Evolutionary conservation across 768 basidiomycete species (phyloP).

Genomic region (Tephrocybe rancida): DNA sequence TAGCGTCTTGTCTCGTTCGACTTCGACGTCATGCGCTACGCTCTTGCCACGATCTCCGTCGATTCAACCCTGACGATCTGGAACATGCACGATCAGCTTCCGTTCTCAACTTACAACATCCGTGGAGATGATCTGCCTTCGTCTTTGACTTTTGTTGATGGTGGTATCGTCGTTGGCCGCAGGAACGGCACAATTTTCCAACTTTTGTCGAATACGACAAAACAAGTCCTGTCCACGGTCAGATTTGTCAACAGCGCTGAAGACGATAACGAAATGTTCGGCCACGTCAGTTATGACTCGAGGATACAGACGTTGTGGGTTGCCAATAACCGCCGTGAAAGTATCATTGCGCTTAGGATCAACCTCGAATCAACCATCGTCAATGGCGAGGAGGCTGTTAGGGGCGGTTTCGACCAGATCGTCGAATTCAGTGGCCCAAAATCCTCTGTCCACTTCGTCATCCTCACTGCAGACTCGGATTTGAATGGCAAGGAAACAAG

Average conservation of each 20-base stretch:
- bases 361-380: constrained; percentile 64
- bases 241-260: constrained; percentile 71
- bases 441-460: constrained; percentile 87
- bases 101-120: constrained; percentile 77
- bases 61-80: constrained; percentile 83
- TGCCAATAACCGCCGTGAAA: constrained; percentile 83
- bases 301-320: constrained; percentile 88
- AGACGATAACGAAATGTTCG: constrained; percentile 87
- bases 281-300: constrained; percentile 83
- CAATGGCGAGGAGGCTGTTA: constrained; percentile 61
- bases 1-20: constrained; percentile 85
- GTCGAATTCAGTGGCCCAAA: constrained; percentile 84
- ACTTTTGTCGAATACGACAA: constrained; percentile 74
- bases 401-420: constrained; percentile 77
- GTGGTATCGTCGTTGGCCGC: constrained; percentile 82
- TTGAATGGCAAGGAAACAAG: constrained; percentile 82
- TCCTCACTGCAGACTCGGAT: constrained; percentile 82
- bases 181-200: constrained; percentile 87
- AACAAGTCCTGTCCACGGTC: constrained; percentile 74
- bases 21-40: constrained; percentile 77
- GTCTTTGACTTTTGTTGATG: constrained; percentile 83
- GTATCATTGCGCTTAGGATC: constrained; percentile 80
- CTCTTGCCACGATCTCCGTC: constrained; percentile 79
- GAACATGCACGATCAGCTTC: constrained; percentile 77
- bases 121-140: constrained; percentile 82